Evolutionary conservation across 805 yeast genomes (phyloP), one percentile per base, ranked within the genome.

Genomic region (Jamesozyma gamospora): DNA sequence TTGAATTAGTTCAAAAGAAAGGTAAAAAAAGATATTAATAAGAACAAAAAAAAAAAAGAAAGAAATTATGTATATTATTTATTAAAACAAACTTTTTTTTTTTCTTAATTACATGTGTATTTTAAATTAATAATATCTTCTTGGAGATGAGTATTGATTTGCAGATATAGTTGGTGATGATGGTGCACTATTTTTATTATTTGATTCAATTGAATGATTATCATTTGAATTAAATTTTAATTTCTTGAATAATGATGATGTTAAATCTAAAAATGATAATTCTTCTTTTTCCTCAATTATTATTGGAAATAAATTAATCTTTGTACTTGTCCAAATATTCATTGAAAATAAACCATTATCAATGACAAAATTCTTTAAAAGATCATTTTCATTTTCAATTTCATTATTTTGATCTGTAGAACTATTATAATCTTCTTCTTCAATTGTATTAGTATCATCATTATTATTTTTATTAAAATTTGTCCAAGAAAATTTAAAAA

Each of bases 1-100:
- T 90, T 55, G 92, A 87, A 51, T 62, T 86, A 44, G 96, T 90
- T 3, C 86, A 79, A 52, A 79, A 74, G 54, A 78, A 75, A 53
- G 78, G 82, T n/a, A 70, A 71, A 58, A 71, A 72, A 58, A 62
- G 69, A 49, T 39, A 49, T 35, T 57, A 40, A 45, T 4, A 11
- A 29, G 16, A 14, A 14, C 11, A 7, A 7, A 11, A 5, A 7
- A 7, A 14, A n/a, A 15, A 11, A 15, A 29, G n/a, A 29, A 29
- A 29, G n/a, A 11, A 29, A 29, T 14, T 11, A 28, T 28, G 32
- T 15, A 29, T 29, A 29, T n/a, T 29, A 21, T 21, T 21, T 21
- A 21, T 21, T n/a, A n/a, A n/a, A 9, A 25, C 27, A n/a, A 32
- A 17, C 34, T 21, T 32, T 28, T 28, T 13, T 25, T 25, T 11